A percentile compares a stretch with the other conserved stretches of the same genome.
Evolutionary conservation across 169 alveolate genomes (phyloP).

Genomic region (Plasmodium knowlesi): DNA sequence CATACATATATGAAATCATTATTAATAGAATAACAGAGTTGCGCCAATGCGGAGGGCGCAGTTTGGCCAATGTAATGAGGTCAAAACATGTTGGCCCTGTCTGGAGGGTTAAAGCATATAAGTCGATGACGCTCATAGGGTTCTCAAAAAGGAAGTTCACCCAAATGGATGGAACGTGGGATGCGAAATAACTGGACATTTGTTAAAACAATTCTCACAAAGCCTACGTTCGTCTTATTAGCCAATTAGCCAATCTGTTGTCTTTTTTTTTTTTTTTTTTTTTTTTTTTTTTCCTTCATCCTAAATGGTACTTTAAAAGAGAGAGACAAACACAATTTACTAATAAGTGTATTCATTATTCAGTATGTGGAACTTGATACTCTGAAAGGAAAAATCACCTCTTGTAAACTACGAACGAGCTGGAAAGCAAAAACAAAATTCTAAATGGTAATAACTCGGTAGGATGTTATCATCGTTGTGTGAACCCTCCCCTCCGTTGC

Average conservation of each 20-base stretch:
- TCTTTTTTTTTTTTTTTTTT: no score
- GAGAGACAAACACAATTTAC: neutral
- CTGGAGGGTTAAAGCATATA: neutral
- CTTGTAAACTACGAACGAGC: neutral
- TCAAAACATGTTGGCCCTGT: neutral
- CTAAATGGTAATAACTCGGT: neutral
- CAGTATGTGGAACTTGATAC: neutral
- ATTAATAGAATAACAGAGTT: neutral
- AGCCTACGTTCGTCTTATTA: neutral
- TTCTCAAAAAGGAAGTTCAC: neutral
- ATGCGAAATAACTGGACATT: neutral
- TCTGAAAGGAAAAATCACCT: neutral
- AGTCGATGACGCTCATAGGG: neutral
- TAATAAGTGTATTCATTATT: neutral
- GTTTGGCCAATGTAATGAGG: neutral
- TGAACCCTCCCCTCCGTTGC: neutral
- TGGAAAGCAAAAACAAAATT: neutral
- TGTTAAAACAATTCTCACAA: neutral
- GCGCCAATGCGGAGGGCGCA: neutral
- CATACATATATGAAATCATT: neutral
- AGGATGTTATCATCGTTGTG: neutral
- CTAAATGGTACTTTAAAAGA: no score
- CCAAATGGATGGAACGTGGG: neutral
- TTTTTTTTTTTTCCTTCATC: neutral
- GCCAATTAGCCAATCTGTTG: neutral